Conservation (phyloP, 108 stramenopile genomes). For the Pseudonitzschia multiseries region DNA sequence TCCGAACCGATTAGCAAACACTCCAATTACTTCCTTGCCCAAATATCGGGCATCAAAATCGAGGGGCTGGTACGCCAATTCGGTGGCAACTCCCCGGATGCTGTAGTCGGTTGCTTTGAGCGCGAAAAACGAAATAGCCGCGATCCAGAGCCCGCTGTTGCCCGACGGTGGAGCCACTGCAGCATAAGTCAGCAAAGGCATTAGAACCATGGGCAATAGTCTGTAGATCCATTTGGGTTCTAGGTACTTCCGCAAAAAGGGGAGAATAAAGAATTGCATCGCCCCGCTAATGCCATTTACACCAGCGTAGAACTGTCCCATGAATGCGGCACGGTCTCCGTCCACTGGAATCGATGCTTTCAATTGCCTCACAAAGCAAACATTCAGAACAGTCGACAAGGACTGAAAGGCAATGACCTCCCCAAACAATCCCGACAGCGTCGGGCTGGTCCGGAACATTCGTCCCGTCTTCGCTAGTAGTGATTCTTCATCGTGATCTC, state of each 20-base stretch:
- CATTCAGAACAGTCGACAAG: conserved; percentile 74
- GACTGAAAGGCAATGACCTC: conserved; percentile 84
- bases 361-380: conserved; percentile 66
- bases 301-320: conserved; percentile 74
- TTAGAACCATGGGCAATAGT: conserved; percentile 53
- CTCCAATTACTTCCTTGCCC: conserved; percentile 87
- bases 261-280: conserved; percentile 77
- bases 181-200: conserved; percentile 27
- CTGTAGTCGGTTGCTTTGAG: conserved; percentile 75
- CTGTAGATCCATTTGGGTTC: conserved; percentile 71
- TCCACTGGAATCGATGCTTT: conserved; percentile 62
- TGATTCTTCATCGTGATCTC: conserved; percentile 22
- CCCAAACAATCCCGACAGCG: conserved; percentile 73
- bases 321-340: conserved; percentile 68
- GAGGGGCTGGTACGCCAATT: conserved; percentile 76
- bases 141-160: conserved; percentile 40
- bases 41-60: conserved; percentile 75
- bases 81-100: conserved; percentile 69
- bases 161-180: conserved; percentile 1
- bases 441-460: conserved; percentile 76
- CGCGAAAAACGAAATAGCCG: conserved; percentile 57
- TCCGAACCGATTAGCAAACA: conserved; percentile 86
- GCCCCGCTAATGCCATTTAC: conserved; percentile 58
- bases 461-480: conserved; percentile 49
- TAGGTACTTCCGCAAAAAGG: conserved; percentile 42